Percentiles rank a stretch among this genome's conserved stretches.
Evolutionary conservation across 2,329 filamentous ascomycete genomes (phyloP).

Genomic region (Diaporthe ilicicola): DNA sequence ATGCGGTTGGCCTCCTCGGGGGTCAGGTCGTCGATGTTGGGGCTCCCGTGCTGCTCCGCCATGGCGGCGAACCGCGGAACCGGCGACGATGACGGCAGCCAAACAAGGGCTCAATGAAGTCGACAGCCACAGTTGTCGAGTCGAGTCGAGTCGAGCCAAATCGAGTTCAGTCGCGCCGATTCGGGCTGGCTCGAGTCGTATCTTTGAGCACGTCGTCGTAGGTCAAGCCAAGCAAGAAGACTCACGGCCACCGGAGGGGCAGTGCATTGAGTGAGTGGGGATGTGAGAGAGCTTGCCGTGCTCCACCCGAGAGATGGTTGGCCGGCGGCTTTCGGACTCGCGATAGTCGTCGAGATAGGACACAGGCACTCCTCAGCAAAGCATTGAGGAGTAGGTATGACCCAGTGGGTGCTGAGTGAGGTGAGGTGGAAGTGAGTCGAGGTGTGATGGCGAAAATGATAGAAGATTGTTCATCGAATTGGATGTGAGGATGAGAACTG

Average conservation of each 20-base stretch:
- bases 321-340: background rate
- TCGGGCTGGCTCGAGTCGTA: background rate
- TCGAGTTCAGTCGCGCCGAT: background rate
- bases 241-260: background rate
- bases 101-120: background rate
- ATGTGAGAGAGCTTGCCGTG: background rate
- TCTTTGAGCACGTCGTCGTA: background rate
- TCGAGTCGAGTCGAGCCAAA: background rate
- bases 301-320: background rate
- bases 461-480: background rate
- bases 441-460: background rate
- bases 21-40: slow-evolving; percentile 65
- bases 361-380: background rate
- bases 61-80: slow-evolving; percentile 43
- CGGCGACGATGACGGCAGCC: background rate
- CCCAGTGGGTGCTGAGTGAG: background rate
- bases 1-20: slow-evolving; percentile 73
- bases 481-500: background rate
- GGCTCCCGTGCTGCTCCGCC: slow-evolving; percentile 54
- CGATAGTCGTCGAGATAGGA: background rate
- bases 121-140: background rate
- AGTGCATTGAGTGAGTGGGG: background rate
- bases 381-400: background rate
- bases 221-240: background rate
- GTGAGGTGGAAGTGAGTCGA: too few species aligned